Base-by-base conservation (phyloP, 495 filamentous ascomycete genomes). In the Penicillium taxi region DNA sequence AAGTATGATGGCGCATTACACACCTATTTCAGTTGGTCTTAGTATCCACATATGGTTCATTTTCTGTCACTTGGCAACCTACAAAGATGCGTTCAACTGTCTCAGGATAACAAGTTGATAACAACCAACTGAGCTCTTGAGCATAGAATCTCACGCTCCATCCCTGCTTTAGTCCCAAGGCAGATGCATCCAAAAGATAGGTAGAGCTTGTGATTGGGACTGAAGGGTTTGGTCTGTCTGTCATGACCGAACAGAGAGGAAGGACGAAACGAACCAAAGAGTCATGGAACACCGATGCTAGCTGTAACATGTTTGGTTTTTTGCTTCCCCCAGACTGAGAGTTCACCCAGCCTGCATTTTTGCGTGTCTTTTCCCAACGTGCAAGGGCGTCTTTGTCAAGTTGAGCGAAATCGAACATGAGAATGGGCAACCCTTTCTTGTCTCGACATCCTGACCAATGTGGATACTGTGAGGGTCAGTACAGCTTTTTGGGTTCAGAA, bases 401-500 rank as follows among this genome's bases (percentile, higher is more conserved):
- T 2, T 49, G 25, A 14, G 47, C 32, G 7, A 57, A 9, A 19
- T 59, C 49, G 16, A 57, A 39, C 32, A 58, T 47, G 29, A 45
- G 44, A 2, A 63, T 43, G 5, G 59, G 59, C 6, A 44, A 25
- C 2, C 61, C 59, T 9, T 31, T 21, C n/a, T 42, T 51, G 35
- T 58, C 48, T 32, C 53, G 39, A 13, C 52, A 49, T 9, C 61
- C 61, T n/a, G 52, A 58, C 61, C 61, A 65, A 26, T 55, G 49
- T 0, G 55, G 51, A 26, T 56, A 62, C 58, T 64, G 9, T 28
- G 19, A 6, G 19, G 12, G 28, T 31, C 14, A 31, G 28, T 17
- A 0, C 13, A 2, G 1, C 9, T 11, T 13, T 2, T 34, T 14
- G 7, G 18, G 8, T 5, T 11, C 13, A 17, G 4, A 15, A 12